Evolutionary conservation across 495 filamentous ascomycete genomes (phyloP), one percentile per base, ranked within the genome.

Genomic region (Cercophora sp.): DNA sequence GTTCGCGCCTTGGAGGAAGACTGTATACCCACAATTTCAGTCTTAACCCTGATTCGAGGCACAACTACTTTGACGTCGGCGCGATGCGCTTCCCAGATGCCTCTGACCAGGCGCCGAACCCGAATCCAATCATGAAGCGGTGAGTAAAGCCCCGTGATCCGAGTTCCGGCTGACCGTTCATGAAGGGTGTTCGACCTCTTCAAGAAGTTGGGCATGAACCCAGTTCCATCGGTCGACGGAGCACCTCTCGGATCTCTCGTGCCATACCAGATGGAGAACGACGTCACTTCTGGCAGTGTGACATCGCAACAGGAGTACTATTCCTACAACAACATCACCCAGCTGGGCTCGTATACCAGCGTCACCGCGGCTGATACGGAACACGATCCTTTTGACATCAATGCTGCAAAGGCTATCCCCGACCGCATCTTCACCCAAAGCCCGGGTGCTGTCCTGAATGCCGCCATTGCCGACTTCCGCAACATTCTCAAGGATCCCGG

Each of bases 11-110:
- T 18, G 68, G 68, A 15, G 67, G 68, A 8, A 37, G 67, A 13
- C 47, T 67, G 4, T 70, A 55, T 34, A 70, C 67, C 2, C 58
- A 73, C 42, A 13, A 61, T 3, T 70, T 71, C 51, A 20, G 5
- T 13, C 26, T 56, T 41, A n/a, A 37, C 16, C 16, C 20, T 6
- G 2, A 40, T 5, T 16, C 8, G 8, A 34, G 36, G n/a, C 66
- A 70, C 39, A 57, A 71, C 44, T 76, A 75, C 52, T 75, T 66
- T 48, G 74, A 77, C 54, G 64, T 70, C 16, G 73, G 73, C 6
- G 69, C 63, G 1, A 76, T 74, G 71, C 53, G 73, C 27, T 74
- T 63, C 51, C 72, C 72, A 3, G 26, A 69, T 11, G n/a, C n/a
- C n/a, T n/a, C n/a, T n/a, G n/a, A n/a, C n/a, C n/a, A n/a, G n/a